Conservation (phyloP, 305 asterid species). For the Andrographis paniculata region DNA sequence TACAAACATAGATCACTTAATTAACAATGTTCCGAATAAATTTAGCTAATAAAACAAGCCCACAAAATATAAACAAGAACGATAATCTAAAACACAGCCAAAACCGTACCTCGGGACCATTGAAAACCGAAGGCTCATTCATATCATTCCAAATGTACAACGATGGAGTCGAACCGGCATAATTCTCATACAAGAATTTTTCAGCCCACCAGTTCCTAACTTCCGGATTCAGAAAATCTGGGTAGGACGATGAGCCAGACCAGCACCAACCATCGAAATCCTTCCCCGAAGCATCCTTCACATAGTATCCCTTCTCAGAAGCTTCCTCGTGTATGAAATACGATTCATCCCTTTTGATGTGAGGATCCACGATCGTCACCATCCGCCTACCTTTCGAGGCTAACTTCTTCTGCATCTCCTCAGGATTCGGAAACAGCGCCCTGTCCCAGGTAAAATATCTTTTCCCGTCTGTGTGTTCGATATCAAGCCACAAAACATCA, state of each 20-base stretch:
- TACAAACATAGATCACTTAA: no score
- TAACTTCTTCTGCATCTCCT: slow-evolving; percentile 87
- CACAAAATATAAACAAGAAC: background rate
- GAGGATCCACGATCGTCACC: slow-evolving; percentile 99
- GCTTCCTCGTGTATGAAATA: slow-evolving; percentile 92
- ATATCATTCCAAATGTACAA: slow-evolving; percentile 94
- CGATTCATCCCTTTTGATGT: slow-evolving; percentile 85
- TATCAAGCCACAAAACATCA: slow-evolving; percentile 97
- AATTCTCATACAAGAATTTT: slow-evolving; percentile 60
- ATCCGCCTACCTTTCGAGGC: slow-evolving; percentile 90
- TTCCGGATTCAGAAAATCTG: slow-evolving; percentile 78
- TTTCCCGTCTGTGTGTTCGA: slow-evolving; percentile 93
- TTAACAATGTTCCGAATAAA: no score
- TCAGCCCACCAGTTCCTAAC: slow-evolving; percentile 97
- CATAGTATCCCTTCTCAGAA: slow-evolving; percentile 72
- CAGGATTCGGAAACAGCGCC: slow-evolving; percentile 71
- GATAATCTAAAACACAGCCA: slow-evolving; percentile 11
- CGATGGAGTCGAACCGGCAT: slow-evolving; percentile 80
- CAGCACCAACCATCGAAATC: slow-evolving; percentile 99
- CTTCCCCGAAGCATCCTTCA: slow-evolving; percentile 72
- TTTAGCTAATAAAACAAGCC: background rate
- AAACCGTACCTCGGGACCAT: slow-evolving; percentile 85
- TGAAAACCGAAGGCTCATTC: slow-evolving; percentile 98
- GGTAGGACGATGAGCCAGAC: slow-evolving; percentile 93
- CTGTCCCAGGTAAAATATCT: slow-evolving; percentile 94